These are phyloP conservation scores for Usnea hakonensis DNA, from an alignment of 495 filamentous ascomycete species.

Conservation along the genomic window DNA sequence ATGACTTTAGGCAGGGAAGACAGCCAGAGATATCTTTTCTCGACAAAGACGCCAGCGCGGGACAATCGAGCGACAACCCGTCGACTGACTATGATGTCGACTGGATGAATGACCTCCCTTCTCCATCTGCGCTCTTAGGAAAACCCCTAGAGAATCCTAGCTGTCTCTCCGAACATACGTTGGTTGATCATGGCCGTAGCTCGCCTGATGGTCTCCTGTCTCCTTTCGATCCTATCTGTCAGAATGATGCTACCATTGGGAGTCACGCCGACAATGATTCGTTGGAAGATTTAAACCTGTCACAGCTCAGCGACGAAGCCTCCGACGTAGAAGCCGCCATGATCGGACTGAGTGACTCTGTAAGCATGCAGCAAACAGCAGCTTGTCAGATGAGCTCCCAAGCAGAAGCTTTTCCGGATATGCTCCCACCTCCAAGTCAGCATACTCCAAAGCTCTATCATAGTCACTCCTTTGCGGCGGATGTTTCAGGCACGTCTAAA, in stretches of 20 bases:
- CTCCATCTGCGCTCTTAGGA: slow-evolving; percentile 30
- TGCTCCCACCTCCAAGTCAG: neutral
- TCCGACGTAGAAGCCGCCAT: slow-evolving; percentile 19
- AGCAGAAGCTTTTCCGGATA: neutral
- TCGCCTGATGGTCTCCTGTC: slow-evolving; percentile 8
- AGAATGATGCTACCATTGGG: neutral
- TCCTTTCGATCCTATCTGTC: neutral
- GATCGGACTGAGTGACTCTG: slow-evolving; percentile 18
- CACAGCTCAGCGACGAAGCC: neutral
- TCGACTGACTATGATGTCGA: slow-evolving; percentile 35
- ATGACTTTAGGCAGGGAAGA: slow-evolving; percentile 26
- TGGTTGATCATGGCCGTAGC: neutral
- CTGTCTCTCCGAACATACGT: neutral
- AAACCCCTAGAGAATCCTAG: neutral
- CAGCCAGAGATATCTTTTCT: slow-evolving; percentile 15
- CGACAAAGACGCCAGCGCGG: neutral
- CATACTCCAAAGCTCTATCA: neutral
- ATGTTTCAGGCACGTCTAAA: neutral
- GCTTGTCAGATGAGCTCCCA: neutral
- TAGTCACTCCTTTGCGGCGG: neutral
- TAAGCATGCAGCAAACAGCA: slow-evolving; percentile 5
- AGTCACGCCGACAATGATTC: neutral
- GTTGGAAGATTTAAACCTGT: neutral
- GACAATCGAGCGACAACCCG: slow-evolving; percentile 8
- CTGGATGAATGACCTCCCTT: slow-evolving; percentile 37